Conservation (phyloP, 257 asterid species). For the Oldenlandia corymbosa region DNA sequence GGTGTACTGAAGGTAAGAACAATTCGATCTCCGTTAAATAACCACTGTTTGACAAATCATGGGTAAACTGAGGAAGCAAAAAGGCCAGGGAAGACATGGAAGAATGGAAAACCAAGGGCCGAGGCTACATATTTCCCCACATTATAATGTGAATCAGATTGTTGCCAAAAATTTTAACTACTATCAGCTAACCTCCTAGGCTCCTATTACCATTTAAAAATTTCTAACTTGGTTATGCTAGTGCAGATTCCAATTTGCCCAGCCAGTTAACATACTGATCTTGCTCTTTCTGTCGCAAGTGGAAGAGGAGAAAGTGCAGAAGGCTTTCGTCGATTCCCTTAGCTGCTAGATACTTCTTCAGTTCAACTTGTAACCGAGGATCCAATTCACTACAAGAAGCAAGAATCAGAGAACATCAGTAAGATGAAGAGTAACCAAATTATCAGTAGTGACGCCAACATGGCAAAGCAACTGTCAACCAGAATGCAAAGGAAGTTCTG, state of each 20-base stretch:
- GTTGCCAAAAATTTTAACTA: too few species aligned
- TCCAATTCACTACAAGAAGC: constrained; percentile 55
- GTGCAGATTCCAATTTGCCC: constrained; percentile 50
- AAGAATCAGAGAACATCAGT: constrained; percentile 8
- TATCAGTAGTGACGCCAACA: neutral
- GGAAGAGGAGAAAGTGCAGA: constrained; percentile 48
- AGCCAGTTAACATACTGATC: constrained; percentile 72
- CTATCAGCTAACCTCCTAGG: neutral
- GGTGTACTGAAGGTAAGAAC: too few species aligned
- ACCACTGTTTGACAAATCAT: too few species aligned
- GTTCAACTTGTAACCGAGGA: constrained; percentile 48
- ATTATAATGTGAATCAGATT: too few species aligned
- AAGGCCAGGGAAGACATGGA: neutral
- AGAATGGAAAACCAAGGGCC: neutral
- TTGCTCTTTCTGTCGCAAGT: constrained; percentile 77
- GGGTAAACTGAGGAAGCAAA: neutral
- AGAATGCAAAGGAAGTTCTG: neutral
- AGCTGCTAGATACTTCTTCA: constrained; percentile 56
- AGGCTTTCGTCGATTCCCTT: constrained; percentile 65
- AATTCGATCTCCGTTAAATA: too few species aligned
- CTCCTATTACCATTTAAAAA: neutral
- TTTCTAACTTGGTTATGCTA: constrained; percentile 26
- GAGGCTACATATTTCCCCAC: neutral
- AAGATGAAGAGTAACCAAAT: neutral
- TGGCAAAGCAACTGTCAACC: neutral